Evolutionary conservation across 148 eudicot genomes (phyloP), one percentile per base, ranked within the genome.

Genomic region (Chenopodium album): DNA sequence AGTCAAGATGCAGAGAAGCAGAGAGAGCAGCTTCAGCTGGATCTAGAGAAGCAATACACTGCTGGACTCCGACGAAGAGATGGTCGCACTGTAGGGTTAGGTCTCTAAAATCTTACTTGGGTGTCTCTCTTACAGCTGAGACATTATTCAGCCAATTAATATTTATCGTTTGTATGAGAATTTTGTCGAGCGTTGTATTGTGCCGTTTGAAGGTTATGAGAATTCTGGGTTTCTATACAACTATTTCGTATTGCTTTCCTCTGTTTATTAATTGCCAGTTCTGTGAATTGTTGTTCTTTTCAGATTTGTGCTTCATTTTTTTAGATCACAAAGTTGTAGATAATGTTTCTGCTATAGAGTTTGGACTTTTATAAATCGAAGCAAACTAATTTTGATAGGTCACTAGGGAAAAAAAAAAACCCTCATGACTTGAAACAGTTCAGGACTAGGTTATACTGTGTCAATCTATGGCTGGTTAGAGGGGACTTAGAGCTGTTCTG

Each of bases 21-120:
- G 86, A 88, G 79, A 72, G 91, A 93, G 83, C 83, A 93, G 83
- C 83, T 95, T 44, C 96, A 93, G 90, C 79, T 90, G 88, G 98
- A 95, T 78, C 77, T 93, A 84, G 98, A 95, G 91, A 95, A 90
- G 90, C 98, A 95, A 56, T 95, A 95, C 86, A 90, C 96, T 71
- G 98, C 98, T 52, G 98, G 97, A 47, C 93, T 95, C 34, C 92
- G 98, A 60, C 89, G 98, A 67, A 90, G 97, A 78, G 98, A 95
- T 85, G 98, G 97, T 52, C 96, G 98, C 34, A 95, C 98, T 67
- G 98, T 95, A 64, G 98, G 98, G 32, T 87, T 95, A 74, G 98
- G 98, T 79, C 94, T 95, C 52, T 92, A 86, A 76, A 67, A 14
- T 37, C 41, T 64, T 60, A 22, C 67, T n/a, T 52, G 26, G 60